These are phyloP conservation scores for Suillus subluteus DNA, from an alignment of 768 basidiomycete species.

Conservation along the genomic window DNA sequence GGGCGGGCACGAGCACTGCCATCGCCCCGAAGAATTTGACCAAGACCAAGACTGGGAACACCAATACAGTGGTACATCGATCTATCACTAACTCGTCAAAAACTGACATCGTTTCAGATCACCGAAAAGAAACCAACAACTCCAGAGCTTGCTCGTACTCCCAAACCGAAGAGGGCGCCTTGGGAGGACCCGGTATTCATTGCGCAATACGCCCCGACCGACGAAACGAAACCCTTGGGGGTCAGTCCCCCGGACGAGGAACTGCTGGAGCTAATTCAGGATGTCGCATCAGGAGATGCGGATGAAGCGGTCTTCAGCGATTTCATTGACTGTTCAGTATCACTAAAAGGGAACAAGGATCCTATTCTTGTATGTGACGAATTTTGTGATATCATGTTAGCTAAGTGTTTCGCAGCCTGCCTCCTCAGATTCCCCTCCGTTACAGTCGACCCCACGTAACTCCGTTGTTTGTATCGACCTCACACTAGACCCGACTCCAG, in stretches of 20 bases:
- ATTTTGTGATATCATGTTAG: background rate
- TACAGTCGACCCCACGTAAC: constrained; percentile 22
- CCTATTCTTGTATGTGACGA: background rate
- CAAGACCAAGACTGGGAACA: too few relatives aligned
- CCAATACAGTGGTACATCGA: background rate
- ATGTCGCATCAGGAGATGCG: background rate
- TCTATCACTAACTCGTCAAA: background rate
- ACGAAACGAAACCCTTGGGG: background rate
- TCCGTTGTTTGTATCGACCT: constrained; percentile 47
- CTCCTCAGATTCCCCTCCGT: constrained; percentile 3
- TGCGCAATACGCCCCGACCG: constrained; percentile 5
- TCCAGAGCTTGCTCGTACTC: constrained; percentile 14
- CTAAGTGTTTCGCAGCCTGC: constrained; percentile 18
- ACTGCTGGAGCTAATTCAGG: background rate
- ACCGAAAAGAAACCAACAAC: constrained; percentile 2
- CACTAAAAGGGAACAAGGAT: constrained; percentile 12
- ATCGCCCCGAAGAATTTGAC: background rate
- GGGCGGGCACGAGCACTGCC: background rate
- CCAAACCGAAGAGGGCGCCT: constrained; percentile 35
- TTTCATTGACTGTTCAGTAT: constrained; percentile 10
- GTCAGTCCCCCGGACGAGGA: background rate
- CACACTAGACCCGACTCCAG: constrained; percentile 38
- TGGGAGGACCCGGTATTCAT: constrained; percentile 32
- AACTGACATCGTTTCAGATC: constrained; percentile 5
- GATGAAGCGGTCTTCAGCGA: constrained; percentile 7